These are phyloP conservation scores for Saccharomyces uvarum DNA, from an alignment of 1,139 yeast genomes.

Conservation along the genomic window DNA sequence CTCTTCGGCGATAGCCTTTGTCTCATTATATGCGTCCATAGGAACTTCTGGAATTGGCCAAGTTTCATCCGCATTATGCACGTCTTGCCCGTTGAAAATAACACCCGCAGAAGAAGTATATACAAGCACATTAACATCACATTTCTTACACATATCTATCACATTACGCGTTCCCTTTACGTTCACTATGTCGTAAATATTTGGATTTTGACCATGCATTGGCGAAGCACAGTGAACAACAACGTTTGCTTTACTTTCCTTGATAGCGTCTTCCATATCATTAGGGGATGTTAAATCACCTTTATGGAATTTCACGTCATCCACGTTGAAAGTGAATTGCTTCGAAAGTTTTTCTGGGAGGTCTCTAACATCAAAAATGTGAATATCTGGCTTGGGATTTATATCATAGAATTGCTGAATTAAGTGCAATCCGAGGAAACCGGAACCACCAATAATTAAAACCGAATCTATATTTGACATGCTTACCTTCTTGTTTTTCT, in stretches of 20 bases:
- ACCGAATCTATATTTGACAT: constrained; percentile 47
- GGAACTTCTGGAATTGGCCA: constrained; percentile 89
- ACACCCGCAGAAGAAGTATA: constrained; percentile 98
- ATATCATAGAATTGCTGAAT: constrained; percentile 72
- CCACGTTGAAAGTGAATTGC: constrained; percentile 66
- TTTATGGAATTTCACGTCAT: constrained; percentile 50
- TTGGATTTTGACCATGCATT: constrained; percentile 75
- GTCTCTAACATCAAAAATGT: constrained; percentile 87
- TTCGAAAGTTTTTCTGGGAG: constrained; percentile 62
- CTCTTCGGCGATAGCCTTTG: constrained; percentile 87
- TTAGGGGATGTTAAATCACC: constrained; percentile 78
- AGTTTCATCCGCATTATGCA: constrained; percentile 83
- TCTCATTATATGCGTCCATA: constrained; percentile 95
- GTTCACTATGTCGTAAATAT: constrained; percentile 80
- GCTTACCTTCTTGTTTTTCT: not conserved
- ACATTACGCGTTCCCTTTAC: constrained; percentile 81
- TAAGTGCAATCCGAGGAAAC: constrained; percentile 87
- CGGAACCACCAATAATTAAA: constrained; percentile 85
- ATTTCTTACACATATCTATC: constrained; percentile 52
- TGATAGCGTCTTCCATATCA: constrained; percentile 62
- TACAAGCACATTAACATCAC: constrained; percentile 59
- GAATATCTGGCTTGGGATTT: constrained; percentile 63
- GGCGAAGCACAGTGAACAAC: constrained; percentile 97
- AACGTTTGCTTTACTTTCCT: constrained; percentile 54
- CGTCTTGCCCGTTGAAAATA: constrained; percentile 85